Base-by-base conservation (phyloP, 2,329 filamentous ascomycete genomes). In the Nemania abortiva region DNA sequence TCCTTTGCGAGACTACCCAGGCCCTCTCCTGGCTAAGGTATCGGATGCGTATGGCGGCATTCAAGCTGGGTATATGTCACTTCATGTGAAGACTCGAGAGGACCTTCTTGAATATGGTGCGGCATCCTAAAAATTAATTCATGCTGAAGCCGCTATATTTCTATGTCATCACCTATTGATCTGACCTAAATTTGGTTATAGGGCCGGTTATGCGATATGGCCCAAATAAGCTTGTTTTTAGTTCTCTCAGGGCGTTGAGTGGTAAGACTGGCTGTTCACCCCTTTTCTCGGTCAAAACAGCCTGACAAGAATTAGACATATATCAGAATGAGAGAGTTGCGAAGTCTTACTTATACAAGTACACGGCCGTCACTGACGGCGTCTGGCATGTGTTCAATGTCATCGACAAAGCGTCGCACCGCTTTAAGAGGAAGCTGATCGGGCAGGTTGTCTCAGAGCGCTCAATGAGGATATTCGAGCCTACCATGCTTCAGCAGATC, bases 1-100 rank as follows among this genome's bases (percentile, higher is more conserved):
- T 24, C 68, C 63, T 4, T 39, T 69, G 6, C 31, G 59, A 5
- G 4, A n/a, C 11, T 70, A 66, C 11, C 68, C 58, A 15, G 66
- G 68, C 5, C 68, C 63, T 6, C 6, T 57, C 3, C 3, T 57
- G 5, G 63, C 63, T 2, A 61, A 37, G 15, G 1, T 70, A 6
- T 31, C 63, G 10, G 55, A 70, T 22, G 11, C 20, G 3, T 70
- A 66, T 34, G 42, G 27, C 3, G 63, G 59, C 4, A 34, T 31
- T 15, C 27, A 57, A 13, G 60, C 68, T 1, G 1, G 61, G 9
- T 6, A 13, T 0, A 58, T 42, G 55, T 4, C 15, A 29, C 6
- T 66, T 0, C 67, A 69, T 18, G n/a, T 69, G 4, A n/a, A 11
- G 1, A 65, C 62, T 1, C 50, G 22, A 3, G 31, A 29, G 2